These are phyloP conservation scores for Teunomyces pallodes DNA, from an alignment of 805 yeast species.

Conservation along the genomic window DNA sequence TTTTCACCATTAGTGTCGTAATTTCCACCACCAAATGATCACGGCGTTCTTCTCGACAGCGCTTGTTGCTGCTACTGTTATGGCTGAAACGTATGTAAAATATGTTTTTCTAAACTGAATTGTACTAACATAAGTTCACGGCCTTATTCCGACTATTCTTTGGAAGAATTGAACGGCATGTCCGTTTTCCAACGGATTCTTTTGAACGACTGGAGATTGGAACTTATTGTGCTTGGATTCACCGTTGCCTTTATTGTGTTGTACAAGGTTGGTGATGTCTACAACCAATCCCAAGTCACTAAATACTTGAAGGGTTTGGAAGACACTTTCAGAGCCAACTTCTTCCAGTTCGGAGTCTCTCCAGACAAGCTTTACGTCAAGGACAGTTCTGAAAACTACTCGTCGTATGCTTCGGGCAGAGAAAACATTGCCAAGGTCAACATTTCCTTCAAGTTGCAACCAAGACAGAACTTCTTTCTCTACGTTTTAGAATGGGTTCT, in stretches of 20 bases:
- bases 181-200: conserved; percentile 56
- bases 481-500: conserved; percentile 62
- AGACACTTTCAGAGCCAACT: conserved; percentile 60
- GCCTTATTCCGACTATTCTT: conserved; percentile 26
- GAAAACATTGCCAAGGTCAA: conserved; percentile 63
- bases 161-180: conserved; percentile 58
- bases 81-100: conserved; percentile 2
- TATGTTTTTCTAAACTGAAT: not conserved
- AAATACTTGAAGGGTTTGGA: conserved; percentile 49
- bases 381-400: conserved; percentile 61
- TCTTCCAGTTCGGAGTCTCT: conserved; percentile 71
- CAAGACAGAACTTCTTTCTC: conserved; percentile 78
- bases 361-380: conserved; percentile 46
- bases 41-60: not conserved
- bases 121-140: conserved; percentile 6
- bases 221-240: conserved; percentile 52
- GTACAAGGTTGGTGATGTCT: conserved; percentile 56
- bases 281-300: conserved; percentile 57
- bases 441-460: conserved; percentile 60
- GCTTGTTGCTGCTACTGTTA: conserved; percentile 2
- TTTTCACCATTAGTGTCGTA: not conserved
- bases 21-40: not conserved
- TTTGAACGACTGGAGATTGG: conserved; percentile 76
- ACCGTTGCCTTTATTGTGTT: conserved; percentile 48
- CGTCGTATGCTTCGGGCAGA: conserved; percentile 88